These are phyloP conservation scores for Orbilia blumenaviensis DNA, from an alignment of 2,329 filamentous ascomycete species.

Conservation along the genomic window DNA sequence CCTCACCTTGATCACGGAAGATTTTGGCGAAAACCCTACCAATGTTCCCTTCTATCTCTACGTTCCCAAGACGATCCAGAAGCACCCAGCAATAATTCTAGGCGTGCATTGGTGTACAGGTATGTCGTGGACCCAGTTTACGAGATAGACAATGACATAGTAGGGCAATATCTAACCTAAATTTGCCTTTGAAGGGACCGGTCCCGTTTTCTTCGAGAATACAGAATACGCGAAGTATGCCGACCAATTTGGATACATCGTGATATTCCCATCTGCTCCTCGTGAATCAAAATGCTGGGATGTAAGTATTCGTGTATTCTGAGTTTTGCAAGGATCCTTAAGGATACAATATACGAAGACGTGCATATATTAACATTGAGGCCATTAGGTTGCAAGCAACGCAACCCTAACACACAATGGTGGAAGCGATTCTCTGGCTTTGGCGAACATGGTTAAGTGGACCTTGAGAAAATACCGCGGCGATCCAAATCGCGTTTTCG, in stretches of 20 bases:
- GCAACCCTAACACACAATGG: slow-evolving; percentile 59
- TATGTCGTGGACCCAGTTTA: background rate
- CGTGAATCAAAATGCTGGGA: slow-evolving; percentile 58
- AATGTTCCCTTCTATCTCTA: slow-evolving; percentile 37
- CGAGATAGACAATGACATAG: background rate
- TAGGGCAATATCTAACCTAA: background rate
- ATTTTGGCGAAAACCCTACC: slow-evolving; percentile 42
- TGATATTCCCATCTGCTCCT: slow-evolving; percentile 46
- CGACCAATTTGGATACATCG: slow-evolving; percentile 44
- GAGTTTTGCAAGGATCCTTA: background rate
- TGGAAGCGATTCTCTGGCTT: slow-evolving; percentile 61
- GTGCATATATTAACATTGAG: background rate
- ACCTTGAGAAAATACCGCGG: slow-evolving; percentile 59
- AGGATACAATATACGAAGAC: no score
- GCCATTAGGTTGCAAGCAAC: slow-evolving; percentile 22
- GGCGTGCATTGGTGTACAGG: slow-evolving; percentile 43
- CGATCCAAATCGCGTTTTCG: slow-evolving; percentile 59
- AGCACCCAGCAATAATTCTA: slow-evolving; percentile 17
- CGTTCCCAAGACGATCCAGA: slow-evolving; percentile 11
- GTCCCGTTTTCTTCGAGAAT: slow-evolving; percentile 22
- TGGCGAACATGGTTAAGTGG: slow-evolving; percentile 62
- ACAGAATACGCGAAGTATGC: slow-evolving; percentile 40
- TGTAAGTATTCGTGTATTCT: background rate
- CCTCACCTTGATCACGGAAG: slow-evolving; percentile 29
- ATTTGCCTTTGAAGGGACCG: slow-evolving; percentile 3